A percentile compares a stretch with the other conserved stretches of the same genome.
Evolutionary conservation across 2,329 filamentous ascomycete genomes (phyloP).

Genomic region (Diaporthe amygdali): DNA sequence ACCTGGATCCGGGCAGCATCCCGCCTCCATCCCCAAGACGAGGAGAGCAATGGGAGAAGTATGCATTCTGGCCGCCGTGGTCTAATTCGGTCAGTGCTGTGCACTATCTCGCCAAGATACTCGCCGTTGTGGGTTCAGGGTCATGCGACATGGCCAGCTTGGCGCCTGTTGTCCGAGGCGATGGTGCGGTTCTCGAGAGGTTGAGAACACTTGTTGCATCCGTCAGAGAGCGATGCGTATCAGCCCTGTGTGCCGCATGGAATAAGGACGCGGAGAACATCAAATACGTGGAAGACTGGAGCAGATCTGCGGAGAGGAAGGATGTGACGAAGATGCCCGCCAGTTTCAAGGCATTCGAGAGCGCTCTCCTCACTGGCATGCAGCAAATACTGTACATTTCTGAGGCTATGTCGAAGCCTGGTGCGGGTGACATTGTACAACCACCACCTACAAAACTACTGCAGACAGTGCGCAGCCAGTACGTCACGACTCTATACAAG

Average conservation of each 20-base stretch:
- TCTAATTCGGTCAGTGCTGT: constrained; percentile 93
- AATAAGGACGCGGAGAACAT: constrained; percentile 91
- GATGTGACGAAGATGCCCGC: constrained; percentile 92
- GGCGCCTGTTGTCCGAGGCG: constrained; percentile 62
- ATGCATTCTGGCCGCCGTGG: constrained; percentile 95
- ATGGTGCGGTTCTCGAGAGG: constrained; percentile 68
- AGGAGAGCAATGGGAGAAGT: constrained; percentile 89
- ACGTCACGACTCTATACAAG: constrained; percentile 93
- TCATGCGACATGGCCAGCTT: constrained; percentile 85
- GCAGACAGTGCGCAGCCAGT: constrained; percentile 89
- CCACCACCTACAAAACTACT: constrained; percentile 87
- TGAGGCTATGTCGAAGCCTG: constrained; percentile 79
- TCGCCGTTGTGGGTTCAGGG: constrained; percentile 83
- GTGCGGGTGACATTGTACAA: constrained; percentile 77
- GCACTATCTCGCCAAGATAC: constrained; percentile 83
- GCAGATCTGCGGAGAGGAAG: constrained; percentile 77
- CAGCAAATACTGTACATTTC: constrained; percentile 95
- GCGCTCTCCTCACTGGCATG: constrained; percentile 80
- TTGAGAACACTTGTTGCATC: constrained; percentile 77
- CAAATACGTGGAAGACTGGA: constrained; percentile 94
- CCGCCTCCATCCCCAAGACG: constrained; percentile 78
- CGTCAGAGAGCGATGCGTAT: constrained; percentile 83
- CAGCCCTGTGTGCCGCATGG: constrained; percentile 89
- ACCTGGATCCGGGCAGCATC: constrained; percentile 77
- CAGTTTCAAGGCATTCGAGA: constrained; percentile 85